phyloP scores from a whole-genome alignment of 805 yeast species.

The Ogataea glucozyma region DNA sequence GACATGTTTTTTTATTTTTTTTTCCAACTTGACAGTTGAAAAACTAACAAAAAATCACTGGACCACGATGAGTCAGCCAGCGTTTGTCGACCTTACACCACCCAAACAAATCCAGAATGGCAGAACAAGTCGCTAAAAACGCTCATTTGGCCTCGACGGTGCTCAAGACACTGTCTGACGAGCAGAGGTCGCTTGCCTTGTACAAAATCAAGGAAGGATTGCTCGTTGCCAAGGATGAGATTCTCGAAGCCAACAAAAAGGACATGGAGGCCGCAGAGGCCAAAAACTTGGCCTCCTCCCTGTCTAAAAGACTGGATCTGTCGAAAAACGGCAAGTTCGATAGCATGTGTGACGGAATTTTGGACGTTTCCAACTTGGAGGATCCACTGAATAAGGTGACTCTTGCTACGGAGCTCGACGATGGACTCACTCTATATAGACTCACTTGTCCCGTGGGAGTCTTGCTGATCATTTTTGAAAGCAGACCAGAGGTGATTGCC shows the following conservation, averaged over 20 bases:
- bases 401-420: slow-evolving; percentile 82
- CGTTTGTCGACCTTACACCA: too few relatives aligned
- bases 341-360: slow-evolving; percentile 89
- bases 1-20: too few relatives aligned
- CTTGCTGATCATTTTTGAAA: slow-evolving; percentile 86
- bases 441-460: slow-evolving; percentile 96
- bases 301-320: slow-evolving; percentile 83
- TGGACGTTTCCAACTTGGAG: slow-evolving; percentile 83
- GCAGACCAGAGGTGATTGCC: slow-evolving; percentile 98
- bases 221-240: slow-evolving; percentile 53
- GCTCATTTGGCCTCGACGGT: slow-evolving; percentile 85
- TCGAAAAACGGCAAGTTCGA: slow-evolving; percentile 84
- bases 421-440: slow-evolving; percentile 79
- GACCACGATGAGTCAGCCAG: too few relatives aligned
- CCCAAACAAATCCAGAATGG: slow-evolving; percentile 37
- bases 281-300: slow-evolving; percentile 63
- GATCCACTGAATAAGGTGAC: slow-evolving; percentile 94
- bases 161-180: slow-evolving; percentile 74
- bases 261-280: slow-evolving; percentile 73
- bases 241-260: slow-evolving; percentile 68
- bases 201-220: slow-evolving; percentile 72
- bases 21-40: too few relatives aligned
- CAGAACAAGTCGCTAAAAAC: slow-evolving; percentile 74
- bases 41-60: too few relatives aligned
- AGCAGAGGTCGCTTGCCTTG: slow-evolving; percentile 72